Conservation (phyloP, 2,329 filamentous ascomycete species). For the Exophiala phaeomuriformis region DNA sequence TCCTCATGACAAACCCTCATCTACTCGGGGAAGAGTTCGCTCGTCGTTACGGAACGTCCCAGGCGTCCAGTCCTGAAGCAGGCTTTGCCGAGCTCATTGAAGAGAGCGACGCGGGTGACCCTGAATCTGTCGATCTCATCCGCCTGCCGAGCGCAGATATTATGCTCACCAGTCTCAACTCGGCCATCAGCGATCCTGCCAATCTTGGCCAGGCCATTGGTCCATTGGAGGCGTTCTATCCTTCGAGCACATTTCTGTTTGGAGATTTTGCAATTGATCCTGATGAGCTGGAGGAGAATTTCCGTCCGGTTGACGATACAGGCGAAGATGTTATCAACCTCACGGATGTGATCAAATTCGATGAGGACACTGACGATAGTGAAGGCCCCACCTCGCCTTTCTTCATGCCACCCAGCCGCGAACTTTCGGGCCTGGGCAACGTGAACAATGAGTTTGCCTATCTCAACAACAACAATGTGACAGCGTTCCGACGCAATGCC, state of each 20-base stretch:
- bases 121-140: constrained; percentile 11
- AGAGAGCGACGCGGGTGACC: constrained; percentile 39
- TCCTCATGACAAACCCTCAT: constrained; percentile 42
- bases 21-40: constrained; percentile 33
- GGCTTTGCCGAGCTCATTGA: constrained; percentile 29
- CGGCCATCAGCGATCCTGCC: constrained; percentile 39
- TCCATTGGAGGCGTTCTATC: constrained; percentile 68
- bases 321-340: constrained; percentile 57
- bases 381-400: constrained; percentile 39
- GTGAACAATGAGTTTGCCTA: constrained; percentile 13
- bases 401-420: constrained; percentile 32
- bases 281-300: constrained; percentile 54
- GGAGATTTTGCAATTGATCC: constrained; percentile 39
- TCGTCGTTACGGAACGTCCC: constrained; percentile 30
- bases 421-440: constrained; percentile 12
- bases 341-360: constrained; percentile 66
- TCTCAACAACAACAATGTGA: constrained; percentile 64
- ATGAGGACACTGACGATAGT: constrained; percentile 46
- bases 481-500: constrained; percentile 62
- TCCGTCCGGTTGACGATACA: constrained; percentile 51
- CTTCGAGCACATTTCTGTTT: constrained; percentile 42
- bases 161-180: constrained; percentile 67
- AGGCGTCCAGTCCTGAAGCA: constrained; percentile 23
- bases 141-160: constrained; percentile 55
- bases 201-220: constrained; percentile 56